Percentiles rank a stretch among this genome's conserved stretches.
Conservation (phyloP, 106 monocot genomes). For the Gastrodia elata region DNA sequence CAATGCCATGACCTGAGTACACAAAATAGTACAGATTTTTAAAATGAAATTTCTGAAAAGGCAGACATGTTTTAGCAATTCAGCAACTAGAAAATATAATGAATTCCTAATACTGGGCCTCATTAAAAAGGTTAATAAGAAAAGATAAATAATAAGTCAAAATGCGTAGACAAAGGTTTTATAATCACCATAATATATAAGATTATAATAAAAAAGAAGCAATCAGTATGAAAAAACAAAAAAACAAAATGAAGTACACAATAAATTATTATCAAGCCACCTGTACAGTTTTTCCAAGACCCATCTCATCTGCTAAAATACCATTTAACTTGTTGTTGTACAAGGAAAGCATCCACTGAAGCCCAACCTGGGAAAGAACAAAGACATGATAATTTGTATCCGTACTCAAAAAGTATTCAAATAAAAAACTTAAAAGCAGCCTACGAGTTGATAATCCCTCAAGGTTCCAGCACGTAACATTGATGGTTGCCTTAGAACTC, state of each 20-base stretch:
- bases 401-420: neutral
- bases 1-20: slow-evolving; percentile 81
- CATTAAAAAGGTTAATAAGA: neutral
- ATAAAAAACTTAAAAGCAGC: slow-evolving; percentile 15
- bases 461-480: slow-evolving; percentile 85
- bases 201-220: neutral
- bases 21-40: slow-evolving; percentile 10
- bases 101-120: neutral
- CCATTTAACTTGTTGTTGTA: slow-evolving; percentile 99
- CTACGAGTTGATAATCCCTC: slow-evolving; percentile 91
- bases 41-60: neutral
- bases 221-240: neutral
- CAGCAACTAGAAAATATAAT: neutral
- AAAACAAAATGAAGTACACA: neutral
- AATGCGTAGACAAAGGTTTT: neutral
- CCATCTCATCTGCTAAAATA: slow-evolving; percentile 99
- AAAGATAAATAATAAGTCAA: slow-evolving; percentile 4
- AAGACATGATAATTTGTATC: neutral
- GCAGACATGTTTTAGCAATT: neutral
- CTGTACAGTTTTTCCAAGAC: slow-evolving; percentile 99
- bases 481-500: slow-evolving; percentile 79
- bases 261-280: slow-evolving; percentile 19
- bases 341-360: slow-evolving; percentile 99
- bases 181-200: neutral
- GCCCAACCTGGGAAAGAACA: slow-evolving; percentile 60